phyloP scores from a whole-genome alignment of 345 rosid genomes.

The Pugionium dolabratum region DNA sequence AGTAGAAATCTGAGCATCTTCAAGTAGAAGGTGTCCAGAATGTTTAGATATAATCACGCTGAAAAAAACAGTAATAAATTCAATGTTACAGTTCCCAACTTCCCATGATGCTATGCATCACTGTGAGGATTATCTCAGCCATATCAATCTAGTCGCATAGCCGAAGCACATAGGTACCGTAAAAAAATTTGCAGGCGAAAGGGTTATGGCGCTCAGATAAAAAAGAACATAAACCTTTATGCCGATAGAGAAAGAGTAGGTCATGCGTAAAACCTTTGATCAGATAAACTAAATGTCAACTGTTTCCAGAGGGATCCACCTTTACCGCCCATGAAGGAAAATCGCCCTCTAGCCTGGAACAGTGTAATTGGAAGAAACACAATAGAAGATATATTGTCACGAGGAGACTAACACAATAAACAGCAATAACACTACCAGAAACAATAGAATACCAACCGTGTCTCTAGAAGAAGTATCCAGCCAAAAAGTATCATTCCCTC shows the following conservation, averaged over 20 bases:
- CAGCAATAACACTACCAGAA: neutral
- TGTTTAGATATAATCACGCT: conserved; percentile 45
- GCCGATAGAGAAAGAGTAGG: conserved; percentile 40
- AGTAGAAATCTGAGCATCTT: conserved; percentile 59
- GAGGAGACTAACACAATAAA: neutral
- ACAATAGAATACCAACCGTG: conserved; percentile 54
- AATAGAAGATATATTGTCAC: neutral
- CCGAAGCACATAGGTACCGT: conserved; percentile 9
- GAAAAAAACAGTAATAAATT: conserved; percentile 21
- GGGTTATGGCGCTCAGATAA: conserved; percentile 23
- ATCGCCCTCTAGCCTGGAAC: conserved; percentile 79
- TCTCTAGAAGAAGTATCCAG: conserved; percentile 92
- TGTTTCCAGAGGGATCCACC: conserved; percentile 97
- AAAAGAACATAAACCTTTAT: conserved; percentile 35
- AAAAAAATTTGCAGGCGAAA: conserved; percentile 23
- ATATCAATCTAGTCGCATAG: conserved; percentile 12
- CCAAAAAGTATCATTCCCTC: conserved; percentile 84
- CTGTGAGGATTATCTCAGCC: conserved; percentile 13
- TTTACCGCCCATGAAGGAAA: conserved; percentile 93
- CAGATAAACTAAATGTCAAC: conserved; percentile 74
- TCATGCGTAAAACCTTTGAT: conserved; percentile 59
- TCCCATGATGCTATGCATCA: neutral
- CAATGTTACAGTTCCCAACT: conserved; percentile 3
- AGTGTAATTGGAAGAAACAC: conserved; percentile 9
- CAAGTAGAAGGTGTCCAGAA: conserved; percentile 62